Base-by-base conservation (phyloP, 2,329 filamentous ascomycete genomes). In the Calonectria pseudoturangicola region DNA sequence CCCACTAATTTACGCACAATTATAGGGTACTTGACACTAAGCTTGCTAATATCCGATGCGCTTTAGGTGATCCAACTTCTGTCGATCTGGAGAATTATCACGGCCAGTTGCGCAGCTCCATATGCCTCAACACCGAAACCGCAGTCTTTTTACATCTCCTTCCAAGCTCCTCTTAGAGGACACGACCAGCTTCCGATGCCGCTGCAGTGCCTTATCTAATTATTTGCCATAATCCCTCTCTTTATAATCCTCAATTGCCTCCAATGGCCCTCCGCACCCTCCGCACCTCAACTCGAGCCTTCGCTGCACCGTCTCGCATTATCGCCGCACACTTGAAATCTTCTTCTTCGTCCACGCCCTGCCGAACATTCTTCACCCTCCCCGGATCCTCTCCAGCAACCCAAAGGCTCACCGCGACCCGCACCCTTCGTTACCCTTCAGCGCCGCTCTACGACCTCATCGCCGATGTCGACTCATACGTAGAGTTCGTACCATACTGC, bases 401-500 rank as follows among this genome's bases (percentile, higher is more conserved):
- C 83, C 94, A 96, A 81, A 91, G 87, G 75, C 89, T 98, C 70
- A 91, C 90, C 65, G 95, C 95, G 13, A 88, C 89, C 25, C 93
- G 95, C 73, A 93, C 89, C 4, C 92, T 98, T 16, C 93, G 94
- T 16, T 97, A 97, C 87, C 86, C 92, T 0, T 87, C 92, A 39
- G 80, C 84, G 5, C 87, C 91, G 1, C 92, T 99, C 78, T 99
- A 97, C 90, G 88, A 89, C 77, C 90, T 98, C 68, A 96, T 99
- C 83, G 92, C 95, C 85, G 95, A 98, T 84, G 92, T 99, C 76
- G 91, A 95, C 83, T 92, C 91, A 75, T 99, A 99, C 90, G 87
- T 89, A 45, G 83, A 88, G 76, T 99, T 98, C 88, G 91, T 99
- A n/a, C 97, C 97, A 13, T 98, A 97, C 89, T 98, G 96, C 86